These are phyloP conservation scores for Tricholoma sp. DNA, from an alignment of 768 basidiomycete genomes.

Conservation along the genomic window DNA sequence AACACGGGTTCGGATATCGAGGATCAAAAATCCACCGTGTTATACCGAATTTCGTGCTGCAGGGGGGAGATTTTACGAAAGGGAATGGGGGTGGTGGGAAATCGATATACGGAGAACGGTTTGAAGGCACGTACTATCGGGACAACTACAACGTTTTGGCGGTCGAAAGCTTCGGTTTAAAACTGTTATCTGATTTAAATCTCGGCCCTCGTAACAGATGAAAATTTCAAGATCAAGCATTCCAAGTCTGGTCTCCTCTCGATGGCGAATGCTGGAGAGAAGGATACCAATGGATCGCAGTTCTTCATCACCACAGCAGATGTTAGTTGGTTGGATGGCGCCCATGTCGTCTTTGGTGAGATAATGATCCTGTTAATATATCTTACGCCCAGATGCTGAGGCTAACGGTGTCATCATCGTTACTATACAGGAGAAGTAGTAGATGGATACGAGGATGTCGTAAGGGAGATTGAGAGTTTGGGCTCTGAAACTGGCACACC, in stretches of 20 bases:
- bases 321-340: constrained; percentile 57
- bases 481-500: constrained; percentile 36
- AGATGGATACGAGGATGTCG: constrained; percentile 61
- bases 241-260: constrained; percentile 58
- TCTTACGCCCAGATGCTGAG: too few relatives aligned
- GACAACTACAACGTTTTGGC: too few relatives aligned
- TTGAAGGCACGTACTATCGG: constrained; percentile 66
- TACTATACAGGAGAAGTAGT: constrained; percentile 47
- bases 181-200: too few relatives aligned
- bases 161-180: too few relatives aligned
- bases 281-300: constrained; percentile 77
- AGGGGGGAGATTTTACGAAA: constrained; percentile 80
- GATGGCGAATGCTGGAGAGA: constrained; percentile 77
- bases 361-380: too few relatives aligned
- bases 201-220: too few relatives aligned
- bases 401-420: too few relatives aligned
- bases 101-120: constrained; percentile 81
- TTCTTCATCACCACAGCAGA: constrained; percentile 77
- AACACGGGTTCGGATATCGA: constrained; percentile 68
- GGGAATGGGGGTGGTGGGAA: constrained; percentile 72
- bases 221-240: constrained; percentile 78
- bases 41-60: constrained; percentile 76
- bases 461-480: constrained; percentile 42
- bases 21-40: constrained; percentile 66
- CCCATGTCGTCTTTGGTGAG: constrained; percentile 26